phyloP scores from a whole-genome alignment of 2,329 filamentous ascomycete species.

The Nemania sp. region DNA sequence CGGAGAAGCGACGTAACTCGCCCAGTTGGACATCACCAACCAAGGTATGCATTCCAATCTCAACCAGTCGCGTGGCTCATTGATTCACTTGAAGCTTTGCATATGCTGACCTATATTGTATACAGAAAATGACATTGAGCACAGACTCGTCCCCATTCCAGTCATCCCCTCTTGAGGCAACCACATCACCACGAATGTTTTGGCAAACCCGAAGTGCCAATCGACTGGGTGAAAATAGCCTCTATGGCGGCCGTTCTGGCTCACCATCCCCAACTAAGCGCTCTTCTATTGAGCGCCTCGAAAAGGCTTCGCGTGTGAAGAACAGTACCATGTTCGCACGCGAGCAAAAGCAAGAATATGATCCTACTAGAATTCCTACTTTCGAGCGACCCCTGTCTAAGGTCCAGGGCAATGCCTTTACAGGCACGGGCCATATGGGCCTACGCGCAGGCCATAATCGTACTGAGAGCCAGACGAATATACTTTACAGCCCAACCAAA shows the following conservation, averaged over 20 bases:
- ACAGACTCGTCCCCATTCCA: conserved; percentile 87
- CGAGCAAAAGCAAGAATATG: conserved; percentile 92
- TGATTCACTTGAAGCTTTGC: conserved; percentile 32
- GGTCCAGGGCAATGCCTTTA: conserved; percentile 78
- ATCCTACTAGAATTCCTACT: conserved; percentile 80
- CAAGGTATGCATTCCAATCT: conserved; percentile 68
- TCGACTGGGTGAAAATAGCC: conserved; percentile 76
- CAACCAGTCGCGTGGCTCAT: conserved; percentile 25
- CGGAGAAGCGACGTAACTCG: conserved; percentile 89
- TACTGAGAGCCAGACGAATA: conserved; percentile 70
- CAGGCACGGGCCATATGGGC: conserved; percentile 66
- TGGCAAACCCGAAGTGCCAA: conserved; percentile 82
- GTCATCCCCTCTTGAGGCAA: conserved; percentile 77
- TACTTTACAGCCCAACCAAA: conserved; percentile 68
- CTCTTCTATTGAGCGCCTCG: conserved; percentile 94
- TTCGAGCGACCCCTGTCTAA: conserved; percentile 86
- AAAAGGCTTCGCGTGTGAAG: conserved; percentile 94
- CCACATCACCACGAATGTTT: conserved; percentile 84
- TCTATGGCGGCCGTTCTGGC: conserved; percentile 67
- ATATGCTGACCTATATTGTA: conserved; percentile 48
- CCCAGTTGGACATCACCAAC: conserved; percentile 84
- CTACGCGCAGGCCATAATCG: conserved; percentile 64
- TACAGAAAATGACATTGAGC: conserved; percentile 74
- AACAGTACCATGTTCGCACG: conserved; percentile 98
- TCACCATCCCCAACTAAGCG: conserved; percentile 81